phyloP scores from a whole-genome alignment of 192 early-diverging fungal genomes.

The Coemansia javaensis region DNA sequence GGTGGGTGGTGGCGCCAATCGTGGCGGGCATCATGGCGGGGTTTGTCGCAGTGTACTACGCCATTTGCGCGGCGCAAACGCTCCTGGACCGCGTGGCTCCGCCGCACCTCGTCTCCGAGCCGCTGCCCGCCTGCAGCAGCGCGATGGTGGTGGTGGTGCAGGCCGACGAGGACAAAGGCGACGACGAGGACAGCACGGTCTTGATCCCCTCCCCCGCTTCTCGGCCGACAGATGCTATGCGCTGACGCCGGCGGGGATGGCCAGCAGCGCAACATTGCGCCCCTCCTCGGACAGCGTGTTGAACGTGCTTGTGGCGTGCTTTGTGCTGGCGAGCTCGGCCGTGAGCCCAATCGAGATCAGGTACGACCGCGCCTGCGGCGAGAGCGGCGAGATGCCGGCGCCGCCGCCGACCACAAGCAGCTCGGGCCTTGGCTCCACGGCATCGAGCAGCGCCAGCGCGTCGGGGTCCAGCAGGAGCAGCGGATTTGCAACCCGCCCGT shows the following conservation, averaged over 20 bases:
- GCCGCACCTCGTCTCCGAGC: too few relatives aligned
- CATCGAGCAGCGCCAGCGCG: conserved; percentile 21
- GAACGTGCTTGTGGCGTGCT: conserved; percentile 37
- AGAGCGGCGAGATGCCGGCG: conserved; percentile 16
- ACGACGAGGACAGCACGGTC: too few relatives aligned
- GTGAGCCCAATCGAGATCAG: conserved; percentile 39
- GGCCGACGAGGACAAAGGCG: too few relatives aligned
- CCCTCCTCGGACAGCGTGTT: conserved; percentile 40
- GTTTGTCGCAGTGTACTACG: conserved; percentile 26
- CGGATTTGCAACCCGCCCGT: conserved; percentile 22
- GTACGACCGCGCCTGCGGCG: conserved; percentile 16
- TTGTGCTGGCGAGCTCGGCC: conserved; percentile 35
- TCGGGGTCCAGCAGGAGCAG: conserved; percentile 16
- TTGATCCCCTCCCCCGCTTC: too few relatives aligned
- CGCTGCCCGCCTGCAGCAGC: too few relatives aligned
- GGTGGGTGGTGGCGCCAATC: conserved; percentile 4
- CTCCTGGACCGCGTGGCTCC: conserved; percentile 27
- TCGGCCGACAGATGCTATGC: background rate
- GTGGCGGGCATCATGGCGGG: conserved; percentile 18
- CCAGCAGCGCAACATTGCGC: conserved; percentile 33
- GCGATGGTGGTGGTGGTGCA: too few relatives aligned
- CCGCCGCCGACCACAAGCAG: conserved; percentile 47
- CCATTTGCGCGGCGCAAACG: conserved; percentile 10
- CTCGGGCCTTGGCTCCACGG: conserved; percentile 43
- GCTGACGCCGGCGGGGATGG: conserved; percentile 30